Evolutionary conservation across 2,329 filamentous ascomycete species (phyloP).

Genomic region (Aureobasidium sp.): DNA sequence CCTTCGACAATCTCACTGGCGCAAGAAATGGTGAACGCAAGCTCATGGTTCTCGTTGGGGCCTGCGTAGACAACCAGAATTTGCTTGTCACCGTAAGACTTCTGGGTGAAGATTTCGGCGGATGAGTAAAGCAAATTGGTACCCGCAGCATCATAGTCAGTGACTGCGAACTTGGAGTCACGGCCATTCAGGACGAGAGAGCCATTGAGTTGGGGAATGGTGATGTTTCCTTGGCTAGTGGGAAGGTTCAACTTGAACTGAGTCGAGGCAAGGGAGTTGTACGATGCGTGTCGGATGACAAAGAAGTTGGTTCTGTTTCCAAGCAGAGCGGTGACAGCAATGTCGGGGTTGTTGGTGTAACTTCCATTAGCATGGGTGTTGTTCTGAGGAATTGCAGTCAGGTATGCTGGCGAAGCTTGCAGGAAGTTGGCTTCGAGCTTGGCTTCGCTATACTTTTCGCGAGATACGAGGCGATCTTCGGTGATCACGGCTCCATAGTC

Average conservation of each 20-base stretch:
- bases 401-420: constrained; percentile 61
- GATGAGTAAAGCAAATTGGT: constrained; percentile 48
- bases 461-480: constrained; percentile 57
- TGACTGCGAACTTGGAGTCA: constrained; percentile 53
- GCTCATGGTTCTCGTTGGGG: constrained; percentile 52
- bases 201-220: constrained; percentile 50
- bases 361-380: constrained; percentile 38
- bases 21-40: constrained; percentile 39
- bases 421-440: constrained; percentile 70
- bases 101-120: constrained; percentile 46
- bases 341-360: constrained; percentile 42
- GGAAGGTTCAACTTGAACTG: constrained; percentile 55
- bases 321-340: constrained; percentile 54
- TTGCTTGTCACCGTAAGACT: constrained; percentile 47
- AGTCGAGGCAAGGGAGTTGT: constrained; percentile 48
- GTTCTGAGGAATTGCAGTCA: constrained; percentile 49
- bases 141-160: constrained; percentile 48
- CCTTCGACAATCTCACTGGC: constrained; percentile 34
- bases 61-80: constrained; percentile 52
- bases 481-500: constrained; percentile 57
- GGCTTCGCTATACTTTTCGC: constrained; percentile 71
- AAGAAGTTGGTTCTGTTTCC: constrained; percentile 52
- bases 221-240: constrained; percentile 49
- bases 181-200: constrained; percentile 51
- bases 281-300: constrained; percentile 54